A percentile compares a stretch with the other conserved stretches of the same genome.
These are phyloP conservation scores for Entomortierella parvispora DNA, from an alignment of 192 early-diverging fungal genomes.

Conservation along the genomic window DNA sequence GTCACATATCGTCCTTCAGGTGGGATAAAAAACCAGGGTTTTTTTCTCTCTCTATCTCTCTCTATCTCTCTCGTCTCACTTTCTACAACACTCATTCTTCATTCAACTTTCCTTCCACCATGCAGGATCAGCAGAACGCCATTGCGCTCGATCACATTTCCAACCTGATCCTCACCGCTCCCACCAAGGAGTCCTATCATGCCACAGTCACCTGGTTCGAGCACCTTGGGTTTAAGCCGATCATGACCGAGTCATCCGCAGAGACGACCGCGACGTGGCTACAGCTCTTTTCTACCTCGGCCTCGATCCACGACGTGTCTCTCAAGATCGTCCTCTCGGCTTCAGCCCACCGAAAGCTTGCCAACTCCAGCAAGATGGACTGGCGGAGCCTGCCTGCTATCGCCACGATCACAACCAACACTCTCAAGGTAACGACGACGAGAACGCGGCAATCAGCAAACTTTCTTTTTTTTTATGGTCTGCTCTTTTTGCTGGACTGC, in stretches of 20 bases:
- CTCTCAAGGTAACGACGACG: conserved; percentile 24
- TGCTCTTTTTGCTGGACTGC: not conserved
- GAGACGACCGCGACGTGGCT: conserved; percentile 45
- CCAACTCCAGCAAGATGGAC: conserved; percentile 44
- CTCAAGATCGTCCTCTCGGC: conserved; percentile 40
- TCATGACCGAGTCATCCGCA: conserved; percentile 48
- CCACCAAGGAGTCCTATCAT: conserved; percentile 37
- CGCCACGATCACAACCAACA: conserved; percentile 39
- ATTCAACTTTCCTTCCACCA: conserved; percentile 13
- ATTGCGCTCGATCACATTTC: conserved; percentile 41
- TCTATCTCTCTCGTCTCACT: no score
- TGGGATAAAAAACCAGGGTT: no score
- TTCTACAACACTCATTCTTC: no score
- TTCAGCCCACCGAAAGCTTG: conserved; percentile 25
- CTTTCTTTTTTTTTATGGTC: no score
- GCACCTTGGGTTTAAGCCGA: conserved; percentile 39
- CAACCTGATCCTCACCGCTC: conserved; percentile 39
- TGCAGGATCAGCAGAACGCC: conserved; percentile 19
- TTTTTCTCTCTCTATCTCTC: no score
- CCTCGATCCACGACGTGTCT: conserved; percentile 13
- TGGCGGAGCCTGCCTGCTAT: conserved; percentile 47
- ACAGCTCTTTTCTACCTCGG: conserved; percentile 30
- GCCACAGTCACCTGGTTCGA: conserved; percentile 40
- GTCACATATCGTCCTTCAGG: no score
- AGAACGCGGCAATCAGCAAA: no score